phyloP scores from a whole-genome alignment of 768 basidiomycete genomes.

The Hericium coralloides region DNA sequence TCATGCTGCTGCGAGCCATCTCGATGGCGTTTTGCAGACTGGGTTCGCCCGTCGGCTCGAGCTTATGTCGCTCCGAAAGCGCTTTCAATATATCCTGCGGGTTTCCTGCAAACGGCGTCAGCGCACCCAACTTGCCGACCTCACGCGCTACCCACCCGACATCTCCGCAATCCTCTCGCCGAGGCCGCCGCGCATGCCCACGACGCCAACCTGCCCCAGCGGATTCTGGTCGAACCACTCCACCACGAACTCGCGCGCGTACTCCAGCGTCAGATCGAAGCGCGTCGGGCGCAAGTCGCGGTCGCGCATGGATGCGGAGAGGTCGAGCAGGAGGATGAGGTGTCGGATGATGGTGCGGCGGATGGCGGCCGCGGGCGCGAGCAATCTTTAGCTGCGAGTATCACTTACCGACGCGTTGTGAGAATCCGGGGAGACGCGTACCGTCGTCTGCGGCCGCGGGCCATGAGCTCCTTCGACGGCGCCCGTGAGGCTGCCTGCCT shows the following conservation, averaged over 20 bases:
- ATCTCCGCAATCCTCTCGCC: slow-evolving; percentile 89
- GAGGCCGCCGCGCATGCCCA: slow-evolving; percentile 85
- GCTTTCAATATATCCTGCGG: slow-evolving; percentile 91
- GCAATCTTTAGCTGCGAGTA: slow-evolving; percentile 36
- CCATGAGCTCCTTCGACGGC: slow-evolving; percentile 89
- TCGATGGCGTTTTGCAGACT: slow-evolving; percentile 97
- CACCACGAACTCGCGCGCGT: slow-evolving; percentile 81
- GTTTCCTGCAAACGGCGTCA: slow-evolving; percentile 54
- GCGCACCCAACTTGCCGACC: background rate
- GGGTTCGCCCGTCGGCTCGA: slow-evolving; percentile 88
- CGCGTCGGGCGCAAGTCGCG: slow-evolving; percentile 93
- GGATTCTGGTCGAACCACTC: slow-evolving; percentile 99
- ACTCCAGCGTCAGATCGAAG: slow-evolving; percentile 85
- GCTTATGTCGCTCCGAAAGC: slow-evolving; percentile 76
- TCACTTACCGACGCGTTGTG: background rate
- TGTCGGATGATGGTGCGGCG: slow-evolving; percentile 96
- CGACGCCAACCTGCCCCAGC: slow-evolving; percentile 90
- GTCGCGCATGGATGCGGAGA: slow-evolving; percentile 89
- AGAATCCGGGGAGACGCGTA: slow-evolving; percentile 23
- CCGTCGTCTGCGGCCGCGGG: slow-evolving; percentile 79
- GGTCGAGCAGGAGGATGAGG: slow-evolving; percentile 84
- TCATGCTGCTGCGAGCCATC: slow-evolving; percentile 92
- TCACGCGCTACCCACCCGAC: slow-evolving; percentile 55
- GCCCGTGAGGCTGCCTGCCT: slow-evolving; percentile 80
- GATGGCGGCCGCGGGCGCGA: slow-evolving; percentile 79